Conservation (phyloP, 2,329 filamentous ascomycete genomes). For the Biscogniauxia sp. region DNA sequence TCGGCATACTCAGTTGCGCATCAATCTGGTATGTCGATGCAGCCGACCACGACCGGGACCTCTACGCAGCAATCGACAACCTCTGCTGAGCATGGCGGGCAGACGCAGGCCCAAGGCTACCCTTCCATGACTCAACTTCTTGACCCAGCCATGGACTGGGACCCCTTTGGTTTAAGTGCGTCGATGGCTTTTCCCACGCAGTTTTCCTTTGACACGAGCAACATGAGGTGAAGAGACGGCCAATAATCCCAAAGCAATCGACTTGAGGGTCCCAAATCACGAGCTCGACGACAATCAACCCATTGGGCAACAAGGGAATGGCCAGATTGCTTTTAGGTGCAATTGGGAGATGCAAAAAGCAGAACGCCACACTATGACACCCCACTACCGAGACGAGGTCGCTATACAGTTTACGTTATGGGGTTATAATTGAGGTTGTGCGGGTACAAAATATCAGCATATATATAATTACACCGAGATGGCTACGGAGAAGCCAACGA, state of each 20-base stretch:
- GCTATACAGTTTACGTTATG: neutral
- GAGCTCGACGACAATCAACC: neutral
- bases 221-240: conserved; percentile 39
- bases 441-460: conserved; percentile 3
- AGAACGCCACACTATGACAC: neutral
- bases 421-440: neutral
- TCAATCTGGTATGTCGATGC: conserved; percentile 40
- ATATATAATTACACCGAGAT: neutral
- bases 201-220: conserved; percentile 69
- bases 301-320: neutral
- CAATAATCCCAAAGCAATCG: neutral
- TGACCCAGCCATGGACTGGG: conserved; percentile 85
- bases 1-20: conserved; percentile 47
- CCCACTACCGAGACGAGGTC: neutral
- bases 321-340: neutral
- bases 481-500: neutral
- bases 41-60: conserved; percentile 36
- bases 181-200: conserved; percentile 93
- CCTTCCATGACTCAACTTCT: conserved; percentile 60
- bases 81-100: conserved; percentile 29
- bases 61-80: conserved; percentile 39
- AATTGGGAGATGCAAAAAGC: neutral
- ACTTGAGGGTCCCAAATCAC: neutral
- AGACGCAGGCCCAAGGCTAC: conserved; percentile 46
- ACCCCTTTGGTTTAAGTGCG: conserved; percentile 88